These are phyloP conservation scores for Protomyces inundatus DNA, from an alignment of 1,139 yeast genomes.

Conservation along the genomic window DNA sequence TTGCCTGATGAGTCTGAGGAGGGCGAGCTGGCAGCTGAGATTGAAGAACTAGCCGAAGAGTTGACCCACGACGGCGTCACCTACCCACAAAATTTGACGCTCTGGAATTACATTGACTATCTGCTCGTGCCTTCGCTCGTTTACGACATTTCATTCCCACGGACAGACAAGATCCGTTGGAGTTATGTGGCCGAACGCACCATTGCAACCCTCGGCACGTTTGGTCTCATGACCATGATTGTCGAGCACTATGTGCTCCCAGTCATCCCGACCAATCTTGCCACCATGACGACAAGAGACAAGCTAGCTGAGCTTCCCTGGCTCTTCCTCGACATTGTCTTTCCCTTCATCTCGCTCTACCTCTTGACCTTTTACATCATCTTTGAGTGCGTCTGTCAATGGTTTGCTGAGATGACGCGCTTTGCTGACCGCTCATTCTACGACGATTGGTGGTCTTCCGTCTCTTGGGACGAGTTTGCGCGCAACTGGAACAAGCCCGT, in stretches of 20 bases:
- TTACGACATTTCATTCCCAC: conserved; percentile 64
- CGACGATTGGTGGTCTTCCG: conserved; percentile 93
- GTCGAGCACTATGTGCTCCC: conserved; percentile 81
- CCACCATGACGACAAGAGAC: conserved; percentile 41
- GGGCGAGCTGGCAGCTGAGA: conserved; percentile 41
- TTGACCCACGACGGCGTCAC: conserved; percentile 41
- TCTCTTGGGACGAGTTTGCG: conserved; percentile 89
- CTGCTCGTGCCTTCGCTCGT: conserved; percentile 29
- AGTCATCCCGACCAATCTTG: conserved; percentile 52
- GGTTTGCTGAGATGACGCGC: conserved; percentile 66
- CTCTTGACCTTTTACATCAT: conserved; percentile 76
- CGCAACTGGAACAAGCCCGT: conserved; percentile 95
- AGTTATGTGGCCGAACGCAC: conserved; percentile 63
- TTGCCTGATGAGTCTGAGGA: conserved; percentile 23
- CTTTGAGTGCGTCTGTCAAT: conserved; percentile 91
- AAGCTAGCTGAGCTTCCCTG: conserved; percentile 53
- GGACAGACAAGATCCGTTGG: conserved; percentile 67
- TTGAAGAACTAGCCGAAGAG: conserved; percentile 61
- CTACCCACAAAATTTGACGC: conserved; percentile 70
- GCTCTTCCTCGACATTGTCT: conserved; percentile 67
- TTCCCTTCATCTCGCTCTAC: conserved; percentile 52
- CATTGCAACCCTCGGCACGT: conserved; percentile 79
- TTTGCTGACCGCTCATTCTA: conserved; percentile 68
- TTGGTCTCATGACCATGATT: conserved; percentile 70
- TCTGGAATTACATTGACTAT: conserved; percentile 34